Percentiles rank a stretch among this genome's conserved stretches.
Conservation (phyloP, 352 stramenopile species). For the Pythium dissotocum region DNA sequence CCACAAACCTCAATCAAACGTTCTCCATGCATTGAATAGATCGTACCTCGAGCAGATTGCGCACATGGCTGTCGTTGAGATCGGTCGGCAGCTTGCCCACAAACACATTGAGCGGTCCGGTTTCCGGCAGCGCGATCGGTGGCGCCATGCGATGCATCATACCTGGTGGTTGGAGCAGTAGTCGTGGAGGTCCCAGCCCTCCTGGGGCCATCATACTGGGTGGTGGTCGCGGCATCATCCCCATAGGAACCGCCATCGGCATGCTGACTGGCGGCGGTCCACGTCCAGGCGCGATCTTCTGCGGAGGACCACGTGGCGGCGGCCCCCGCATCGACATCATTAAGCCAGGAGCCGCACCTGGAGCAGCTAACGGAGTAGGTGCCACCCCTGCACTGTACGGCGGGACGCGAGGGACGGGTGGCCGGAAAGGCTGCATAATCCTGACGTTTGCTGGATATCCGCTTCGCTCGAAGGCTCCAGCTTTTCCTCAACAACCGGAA, state of each 20-base stretch:
- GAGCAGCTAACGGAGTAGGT: background rate
- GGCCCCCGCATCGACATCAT: conserved; percentile 14
- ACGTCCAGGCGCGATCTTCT: conserved; percentile 12
- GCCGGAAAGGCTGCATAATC: conserved; percentile 27
- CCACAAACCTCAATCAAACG: background rate
- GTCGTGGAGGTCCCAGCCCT: conserved; percentile 2
- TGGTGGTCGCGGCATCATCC: background rate
- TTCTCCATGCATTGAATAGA: background rate
- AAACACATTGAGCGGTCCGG: conserved; percentile 44
- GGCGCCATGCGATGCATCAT: conserved; percentile 14
- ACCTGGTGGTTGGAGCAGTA: conserved; percentile 18
- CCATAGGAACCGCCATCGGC: background rate
- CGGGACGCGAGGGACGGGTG: background rate
- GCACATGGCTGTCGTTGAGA: conserved; percentile 55
- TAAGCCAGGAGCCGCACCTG: conserved; percentile 9
- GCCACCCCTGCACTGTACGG: background rate
- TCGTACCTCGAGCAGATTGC: conserved; percentile 51
- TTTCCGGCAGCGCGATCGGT: conserved; percentile 23
- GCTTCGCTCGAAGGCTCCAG: background rate
- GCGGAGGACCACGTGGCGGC: conserved; percentile 15
- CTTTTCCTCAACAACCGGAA: background rate
- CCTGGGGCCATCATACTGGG: background rate
- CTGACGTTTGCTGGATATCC: background rate
- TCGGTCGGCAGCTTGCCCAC: conserved; percentile 54
- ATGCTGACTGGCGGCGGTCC: background rate